Conservation (phyloP, 495 filamentous ascomycete genomes). For the Aspergillus carlsbadensis region DNA sequence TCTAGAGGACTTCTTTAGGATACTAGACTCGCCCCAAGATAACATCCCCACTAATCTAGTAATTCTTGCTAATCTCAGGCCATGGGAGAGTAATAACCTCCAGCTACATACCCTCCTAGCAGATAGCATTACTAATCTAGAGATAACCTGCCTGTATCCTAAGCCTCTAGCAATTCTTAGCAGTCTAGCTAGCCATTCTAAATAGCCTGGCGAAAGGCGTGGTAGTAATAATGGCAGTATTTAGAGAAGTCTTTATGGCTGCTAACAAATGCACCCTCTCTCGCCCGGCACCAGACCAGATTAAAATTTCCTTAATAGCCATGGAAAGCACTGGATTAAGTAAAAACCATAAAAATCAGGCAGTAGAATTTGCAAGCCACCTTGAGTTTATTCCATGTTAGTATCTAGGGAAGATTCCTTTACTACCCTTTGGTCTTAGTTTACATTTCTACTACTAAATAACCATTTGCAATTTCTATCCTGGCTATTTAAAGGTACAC, state of each 20-base stretch:
- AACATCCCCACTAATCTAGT: conserved; percentile 18
- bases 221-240: neutral
- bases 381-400: conserved; percentile 2
- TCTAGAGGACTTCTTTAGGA: conserved; percentile 6
- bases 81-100: neutral
- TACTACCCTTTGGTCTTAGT: conserved; percentile 17
- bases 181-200: conserved; percentile 1
- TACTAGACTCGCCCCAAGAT: conserved; percentile 8
- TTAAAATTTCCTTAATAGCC: neutral
- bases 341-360: conserved; percentile 11
- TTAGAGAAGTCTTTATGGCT: neutral
- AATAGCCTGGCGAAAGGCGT: neutral
- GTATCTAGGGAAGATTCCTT: conserved; percentile 10
- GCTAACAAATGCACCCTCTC: neutral
- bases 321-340: conserved; percentile 10
- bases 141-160: conserved; percentile 17
- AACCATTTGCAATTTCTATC: conserved; percentile 23
- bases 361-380: conserved; percentile 8
- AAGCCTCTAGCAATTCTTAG: conserved; percentile 13
- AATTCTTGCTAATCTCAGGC: conserved; percentile 14
- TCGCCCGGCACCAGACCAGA: neutral
- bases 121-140: neutral
- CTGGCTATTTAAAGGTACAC: conserved; percentile 25
- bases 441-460: conserved; percentile 15
- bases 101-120: neutral